These are phyloP conservation scores for Urochloa ruziziensis DNA, from an alignment of 176 grass and related monocot species.

Conservation along the genomic window DNA sequence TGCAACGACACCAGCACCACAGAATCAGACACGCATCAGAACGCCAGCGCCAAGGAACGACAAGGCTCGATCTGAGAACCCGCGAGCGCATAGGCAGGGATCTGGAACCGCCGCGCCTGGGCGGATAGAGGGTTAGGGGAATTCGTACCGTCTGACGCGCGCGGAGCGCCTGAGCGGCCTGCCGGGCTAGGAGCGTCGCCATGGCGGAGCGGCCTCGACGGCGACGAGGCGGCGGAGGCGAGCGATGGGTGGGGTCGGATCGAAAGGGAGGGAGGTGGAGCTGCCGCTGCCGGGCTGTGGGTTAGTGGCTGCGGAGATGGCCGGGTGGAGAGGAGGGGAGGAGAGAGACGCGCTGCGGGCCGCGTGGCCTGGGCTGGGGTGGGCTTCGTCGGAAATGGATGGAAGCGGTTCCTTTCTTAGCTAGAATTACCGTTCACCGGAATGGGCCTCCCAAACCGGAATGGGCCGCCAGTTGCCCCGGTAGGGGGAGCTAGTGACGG, in stretches of 20 bases:
- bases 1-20: conserved; percentile 14
- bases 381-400: background rate
- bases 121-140: background rate
- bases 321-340: background rate
- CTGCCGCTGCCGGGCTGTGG: background rate
- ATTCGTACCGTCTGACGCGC: conserved; percentile 54
- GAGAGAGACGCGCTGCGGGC: background rate
- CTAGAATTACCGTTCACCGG: too few species aligned
- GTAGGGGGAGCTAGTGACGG: too few species aligned
- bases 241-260: conserved; percentile 14
- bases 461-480: too few species aligned
- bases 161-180: conserved; percentile 71
- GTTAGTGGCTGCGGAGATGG: conserved; percentile 18
- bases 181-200: conserved; percentile 74
- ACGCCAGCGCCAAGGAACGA: background rate
- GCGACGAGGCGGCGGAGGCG: conserved; percentile 21
- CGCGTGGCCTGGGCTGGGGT: conserved; percentile 3
- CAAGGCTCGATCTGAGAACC: conserved; percentile 14
- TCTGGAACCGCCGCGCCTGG: conserved; percentile 13
- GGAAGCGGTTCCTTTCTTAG: too few species aligned
- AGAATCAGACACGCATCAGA: background rate
- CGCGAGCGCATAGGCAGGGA: background rate
- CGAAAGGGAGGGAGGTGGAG: background rate
- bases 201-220: conserved; percentile 44
- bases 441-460: too few species aligned